Evolutionary conservation across 805 yeast species (phyloP).

Genomic region (Diddensiella caesifluorescens): DNA sequence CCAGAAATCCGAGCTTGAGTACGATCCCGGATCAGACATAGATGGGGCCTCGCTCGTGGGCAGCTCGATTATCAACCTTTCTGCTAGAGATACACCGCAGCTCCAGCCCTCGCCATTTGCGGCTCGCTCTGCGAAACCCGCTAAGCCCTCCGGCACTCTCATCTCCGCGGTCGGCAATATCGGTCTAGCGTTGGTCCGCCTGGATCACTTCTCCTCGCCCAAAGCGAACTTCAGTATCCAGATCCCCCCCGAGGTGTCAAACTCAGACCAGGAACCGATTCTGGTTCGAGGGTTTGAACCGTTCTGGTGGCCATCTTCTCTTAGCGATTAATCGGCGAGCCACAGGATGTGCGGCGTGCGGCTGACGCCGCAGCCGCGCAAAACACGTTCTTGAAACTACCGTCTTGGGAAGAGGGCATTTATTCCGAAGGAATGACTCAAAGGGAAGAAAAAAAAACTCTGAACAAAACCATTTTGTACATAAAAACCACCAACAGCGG

Average conservation of each 20-base stretch:
- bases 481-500: no score
- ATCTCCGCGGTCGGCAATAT: conserved; percentile 50
- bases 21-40: conserved; percentile 15
- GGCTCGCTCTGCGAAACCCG: conserved; percentile 18
- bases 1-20: conserved; percentile 11
- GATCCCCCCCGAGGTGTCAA: no score
- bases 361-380: neutral
- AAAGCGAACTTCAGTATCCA: conserved; percentile 32
- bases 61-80: conserved; percentile 14
- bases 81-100: neutral
- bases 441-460: no score
- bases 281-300: conserved; percentile 54
- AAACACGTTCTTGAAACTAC: conserved; percentile 3
- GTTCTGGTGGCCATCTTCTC: conserved; percentile 72
- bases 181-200: conserved; percentile 61
- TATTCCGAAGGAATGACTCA: no score
- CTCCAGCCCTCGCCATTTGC: conserved; percentile 2
- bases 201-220: conserved; percentile 39
- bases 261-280: no score
- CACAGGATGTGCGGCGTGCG: no score
- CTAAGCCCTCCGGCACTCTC: conserved; percentile 55
- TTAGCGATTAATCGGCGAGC: no score
- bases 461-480: no score
- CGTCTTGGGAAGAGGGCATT: no score
- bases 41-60: conserved; percentile 14